Evolutionary conservation across 2,329 filamentous ascomycete species (phyloP).

Genomic region (Colletotrichum magnum): DNA sequence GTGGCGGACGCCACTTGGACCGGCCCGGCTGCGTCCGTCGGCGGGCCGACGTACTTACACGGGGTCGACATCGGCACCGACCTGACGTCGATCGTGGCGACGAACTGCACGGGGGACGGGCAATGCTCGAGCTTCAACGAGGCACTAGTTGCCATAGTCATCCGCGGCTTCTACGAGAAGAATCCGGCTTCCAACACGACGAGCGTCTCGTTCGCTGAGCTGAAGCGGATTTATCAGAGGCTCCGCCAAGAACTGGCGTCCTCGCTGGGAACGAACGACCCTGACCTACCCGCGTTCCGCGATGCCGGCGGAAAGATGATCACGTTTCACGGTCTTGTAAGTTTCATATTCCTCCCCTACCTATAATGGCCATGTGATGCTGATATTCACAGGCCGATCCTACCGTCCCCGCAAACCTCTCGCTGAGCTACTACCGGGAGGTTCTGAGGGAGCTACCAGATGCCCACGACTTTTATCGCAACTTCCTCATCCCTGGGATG

Average conservation of each 20-base stretch:
- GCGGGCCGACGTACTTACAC: neutral
- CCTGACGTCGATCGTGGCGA: neutral
- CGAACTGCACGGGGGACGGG: neutral
- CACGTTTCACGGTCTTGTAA: conserved; percentile 51
- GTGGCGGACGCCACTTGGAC: neutral
- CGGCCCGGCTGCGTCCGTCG: neutral
- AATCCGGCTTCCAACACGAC: neutral
- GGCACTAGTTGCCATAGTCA: neutral
- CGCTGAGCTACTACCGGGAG: conserved; percentile 46
- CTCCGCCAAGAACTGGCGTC: neutral
- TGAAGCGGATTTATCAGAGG: neutral
- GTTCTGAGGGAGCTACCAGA: conserved; percentile 38
- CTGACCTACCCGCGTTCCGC: conserved; percentile 51
- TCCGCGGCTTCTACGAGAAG: neutral
- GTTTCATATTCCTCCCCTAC: accelerated
- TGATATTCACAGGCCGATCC: conserved; percentile 46
- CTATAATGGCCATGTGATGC: neutral
- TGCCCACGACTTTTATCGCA: conserved; percentile 47
- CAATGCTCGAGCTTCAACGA: neutral
- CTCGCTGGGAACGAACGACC: neutral
- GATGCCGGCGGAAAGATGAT: conserved; percentile 57
- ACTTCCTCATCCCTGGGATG: conserved; percentile 50
- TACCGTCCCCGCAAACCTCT: neutral
- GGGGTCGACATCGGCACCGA: conserved; percentile 12
- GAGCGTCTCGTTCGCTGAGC: neutral